phyloP scores from a whole-genome alignment of 768 basidiomycete genomes.

The Glaciozyma martinii region DNA sequence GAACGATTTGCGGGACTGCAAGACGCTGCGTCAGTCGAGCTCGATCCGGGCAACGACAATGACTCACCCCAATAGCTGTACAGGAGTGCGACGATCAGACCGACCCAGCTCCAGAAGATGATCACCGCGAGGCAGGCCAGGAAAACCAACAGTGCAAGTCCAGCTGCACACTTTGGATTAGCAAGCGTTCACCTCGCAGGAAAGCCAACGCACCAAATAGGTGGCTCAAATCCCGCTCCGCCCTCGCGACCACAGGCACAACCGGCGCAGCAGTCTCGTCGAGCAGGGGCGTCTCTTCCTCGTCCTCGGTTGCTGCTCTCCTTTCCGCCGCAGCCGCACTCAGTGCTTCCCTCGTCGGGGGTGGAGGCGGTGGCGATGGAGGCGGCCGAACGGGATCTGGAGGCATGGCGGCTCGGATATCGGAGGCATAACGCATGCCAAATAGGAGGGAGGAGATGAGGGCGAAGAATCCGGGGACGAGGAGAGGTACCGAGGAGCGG shows the following conservation, averaged over 20 bases:
- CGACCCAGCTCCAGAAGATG: slow-evolving; percentile 25
- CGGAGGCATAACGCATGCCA: slow-evolving; percentile 32
- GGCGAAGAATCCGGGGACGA: slow-evolving; percentile 30
- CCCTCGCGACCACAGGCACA: not conserved
- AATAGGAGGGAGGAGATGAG: slow-evolving; percentile 32
- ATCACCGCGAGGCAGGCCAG: not conserved
- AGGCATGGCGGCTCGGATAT: slow-evolving; percentile 21
- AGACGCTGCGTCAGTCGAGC: not conserved
- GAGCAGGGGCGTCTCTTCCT: not conserved
- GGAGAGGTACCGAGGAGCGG: slow-evolving; percentile 28
- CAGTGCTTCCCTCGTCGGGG: slow-evolving; percentile 6
- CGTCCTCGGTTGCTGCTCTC: not conserved
- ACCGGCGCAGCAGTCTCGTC: not conserved
- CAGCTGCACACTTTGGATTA: not conserved
- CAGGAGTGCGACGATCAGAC: slow-evolving; percentile 12
- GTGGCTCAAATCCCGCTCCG: not conserved
- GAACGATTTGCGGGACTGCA: slow-evolving; percentile 33
- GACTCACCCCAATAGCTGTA: slow-evolving; percentile 33
- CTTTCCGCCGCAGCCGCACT: slow-evolving; percentile 3
- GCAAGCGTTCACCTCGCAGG: not conserved
- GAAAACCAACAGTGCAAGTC: not conserved
- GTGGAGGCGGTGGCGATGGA: slow-evolving; percentile 1
- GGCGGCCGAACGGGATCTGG: not conserved
- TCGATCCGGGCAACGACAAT: not conserved
- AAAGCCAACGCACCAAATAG: not conserved